These are phyloP conservation scores for Paramecium octaurelia DNA, from an alignment of 73 alveolate species.

Conservation along the genomic window DNA sequence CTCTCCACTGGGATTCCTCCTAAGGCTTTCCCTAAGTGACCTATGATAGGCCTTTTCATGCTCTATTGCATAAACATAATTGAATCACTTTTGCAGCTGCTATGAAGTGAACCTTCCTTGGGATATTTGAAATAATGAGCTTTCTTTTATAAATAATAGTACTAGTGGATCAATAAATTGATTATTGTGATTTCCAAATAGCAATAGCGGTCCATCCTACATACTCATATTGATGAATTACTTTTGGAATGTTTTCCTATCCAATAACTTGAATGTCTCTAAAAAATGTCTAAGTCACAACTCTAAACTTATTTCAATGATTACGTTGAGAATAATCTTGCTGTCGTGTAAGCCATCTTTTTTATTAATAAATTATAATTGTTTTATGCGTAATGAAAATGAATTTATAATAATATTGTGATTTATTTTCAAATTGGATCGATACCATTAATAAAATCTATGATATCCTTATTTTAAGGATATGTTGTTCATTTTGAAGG, in stretches of 20 bases:
- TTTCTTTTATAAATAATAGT: slow-evolving; percentile 58
- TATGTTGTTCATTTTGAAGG: background rate
- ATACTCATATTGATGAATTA: background rate
- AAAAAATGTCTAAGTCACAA: slow-evolving; percentile 51
- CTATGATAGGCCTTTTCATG: slow-evolving; percentile 74
- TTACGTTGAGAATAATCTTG: slow-evolving; percentile 23
- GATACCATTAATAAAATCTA: background rate
- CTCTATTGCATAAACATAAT: slow-evolving; percentile 2
- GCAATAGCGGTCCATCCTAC: slow-evolving; percentile 86
- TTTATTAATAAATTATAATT: background rate
- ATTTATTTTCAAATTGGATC: background rate
- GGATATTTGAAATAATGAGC: slow-evolving; percentile 71
- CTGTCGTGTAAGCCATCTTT: slow-evolving; percentile 30
- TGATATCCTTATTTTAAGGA: background rate
- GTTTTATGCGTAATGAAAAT: background rate
- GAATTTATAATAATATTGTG: background rate
- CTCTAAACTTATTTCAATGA: background rate
- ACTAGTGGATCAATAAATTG: slow-evolving; percentile 93
- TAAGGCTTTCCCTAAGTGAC: slow-evolving; percentile 75
- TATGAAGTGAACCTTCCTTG: slow-evolving; percentile 69
- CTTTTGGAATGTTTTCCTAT: slow-evolving; percentile 53
- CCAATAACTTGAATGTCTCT: slow-evolving; percentile 59
- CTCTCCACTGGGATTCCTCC: slow-evolving; percentile 88
- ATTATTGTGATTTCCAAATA: slow-evolving; percentile 96
- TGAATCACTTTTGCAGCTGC: slow-evolving; percentile 70